Evolutionary conservation across 225 moss, liverwort and hornwort species (phyloP), one percentile per base, ranked within the genome.

Genomic region (Polytrichum formosum): DNA sequence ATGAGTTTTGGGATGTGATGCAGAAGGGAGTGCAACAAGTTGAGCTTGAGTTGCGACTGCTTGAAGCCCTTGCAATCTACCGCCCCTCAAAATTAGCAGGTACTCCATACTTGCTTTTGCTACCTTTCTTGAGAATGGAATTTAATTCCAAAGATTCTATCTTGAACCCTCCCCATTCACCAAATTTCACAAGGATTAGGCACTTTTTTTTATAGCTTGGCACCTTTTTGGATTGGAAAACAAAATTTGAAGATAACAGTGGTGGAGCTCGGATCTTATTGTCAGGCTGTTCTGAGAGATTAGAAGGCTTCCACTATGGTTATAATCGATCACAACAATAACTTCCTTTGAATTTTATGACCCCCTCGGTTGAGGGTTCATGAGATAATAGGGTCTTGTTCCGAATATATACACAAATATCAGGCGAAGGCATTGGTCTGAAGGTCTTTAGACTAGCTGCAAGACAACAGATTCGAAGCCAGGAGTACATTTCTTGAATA

Each of bases 41-140:
- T 60, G 92, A 95, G 81, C 81, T 95, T 73, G 95, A 95, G 53
- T 78, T 92, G 55, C 82, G 81, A 70, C 86, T 95, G 13, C 83
- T 95, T 54, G 92, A 95, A 79, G 95, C 92, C n/a, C 76, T 95
- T 60, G 91, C 91, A 75, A 89, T 85, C 29, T 95, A 95, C 79
- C 95, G 89, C 61, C 95, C 95, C 56, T 84, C 95, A 6, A 76
- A 89, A 81, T 67, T 95, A 71, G 87, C 83, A 70, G 95, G 95
- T 95, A 79, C 72, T 61, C 55, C 16, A 18, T 23, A n/a, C 60
- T 60, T 25, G n/a, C n/a, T 22, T 6, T 25, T 10, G 4, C 25
- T n/a, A 4, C 10, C 60, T 21, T 60, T 60, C n/a, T 25, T 60
- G 8, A 25, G 60, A 60, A 7, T n/a, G 21, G 25, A 6, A 25